Evolutionary conservation across 352 stramenopile species (phyloP).

Genomic region (Aphanomyces euteiches): DNA sequence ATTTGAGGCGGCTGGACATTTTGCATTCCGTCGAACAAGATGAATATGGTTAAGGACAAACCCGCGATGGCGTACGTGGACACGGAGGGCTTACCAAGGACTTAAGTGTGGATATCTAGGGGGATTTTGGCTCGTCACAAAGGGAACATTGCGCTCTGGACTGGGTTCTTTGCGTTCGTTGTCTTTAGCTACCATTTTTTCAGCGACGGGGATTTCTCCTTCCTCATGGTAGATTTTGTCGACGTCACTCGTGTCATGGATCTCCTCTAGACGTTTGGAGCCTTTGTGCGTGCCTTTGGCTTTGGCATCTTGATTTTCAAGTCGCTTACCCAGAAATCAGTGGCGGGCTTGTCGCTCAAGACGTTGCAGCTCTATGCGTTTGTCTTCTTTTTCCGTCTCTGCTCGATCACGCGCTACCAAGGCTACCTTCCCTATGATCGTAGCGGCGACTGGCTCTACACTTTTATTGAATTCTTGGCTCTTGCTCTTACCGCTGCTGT

Average conservation of each 20-base stretch:
- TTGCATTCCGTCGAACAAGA: neutral
- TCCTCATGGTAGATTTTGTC: constrained; percentile 88
- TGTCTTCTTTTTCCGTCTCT: constrained; percentile 96
- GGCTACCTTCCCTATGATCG: constrained; percentile 93
- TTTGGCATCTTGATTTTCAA: constrained; percentile 94
- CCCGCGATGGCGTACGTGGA: constrained; percentile 26
- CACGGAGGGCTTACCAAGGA: no score
- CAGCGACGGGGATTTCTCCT: constrained; percentile 98
- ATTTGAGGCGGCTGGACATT: neutral
- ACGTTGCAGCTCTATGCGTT: constrained; percentile 96
- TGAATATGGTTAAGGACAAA: constrained; percentile 31
- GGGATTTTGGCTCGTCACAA: constrained; percentile 84
- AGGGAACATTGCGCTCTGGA: constrained; percentile 95
- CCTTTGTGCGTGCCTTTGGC: constrained; percentile 84
- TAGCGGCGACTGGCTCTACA: constrained; percentile 97
- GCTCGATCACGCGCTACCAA: constrained; percentile 97
- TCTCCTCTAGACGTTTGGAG: constrained; percentile 76
- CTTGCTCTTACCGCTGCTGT: constrained; percentile 85
- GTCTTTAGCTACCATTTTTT: constrained; percentile 96
- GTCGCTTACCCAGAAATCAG: constrained; percentile 89
- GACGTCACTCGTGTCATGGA: constrained; percentile 13
- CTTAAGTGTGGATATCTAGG: constrained; percentile 5
- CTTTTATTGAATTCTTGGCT: constrained; percentile 92
- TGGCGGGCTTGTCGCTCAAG: constrained; percentile 94
- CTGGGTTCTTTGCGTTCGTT: constrained; percentile 91